A percentile compares a stretch with the other conserved stretches of the same genome.
These are phyloP conservation scores for Brettanomyces nanus DNA, from an alignment of 805 yeast genomes.

Conservation along the genomic window DNA sequence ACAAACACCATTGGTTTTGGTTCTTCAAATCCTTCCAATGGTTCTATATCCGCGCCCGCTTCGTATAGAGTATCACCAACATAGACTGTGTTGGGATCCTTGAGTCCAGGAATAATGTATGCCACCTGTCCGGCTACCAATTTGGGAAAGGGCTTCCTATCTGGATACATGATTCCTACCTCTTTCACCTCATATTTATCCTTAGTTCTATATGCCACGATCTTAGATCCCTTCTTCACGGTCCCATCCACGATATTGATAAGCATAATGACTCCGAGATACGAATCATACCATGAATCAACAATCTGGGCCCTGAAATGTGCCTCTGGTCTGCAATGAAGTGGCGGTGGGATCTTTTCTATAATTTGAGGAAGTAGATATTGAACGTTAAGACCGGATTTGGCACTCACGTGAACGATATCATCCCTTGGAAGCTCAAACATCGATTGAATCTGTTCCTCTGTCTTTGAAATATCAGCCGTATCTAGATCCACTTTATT, in stretches of 20 bases:
- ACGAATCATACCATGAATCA: constrained; percentile 97
- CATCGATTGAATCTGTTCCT: constrained; percentile 76
- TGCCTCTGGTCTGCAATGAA: constrained; percentile 35
- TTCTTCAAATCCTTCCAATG: constrained; percentile 92
- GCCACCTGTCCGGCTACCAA: constrained; percentile 91
- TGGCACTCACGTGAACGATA: constrained; percentile 82
- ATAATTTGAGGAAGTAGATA: constrained; percentile 74
- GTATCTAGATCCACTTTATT: constrained; percentile 86
- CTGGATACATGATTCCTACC: constrained; percentile 94
- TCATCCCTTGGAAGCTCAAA: constrained; percentile 73
- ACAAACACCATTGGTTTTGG: constrained; percentile 98
- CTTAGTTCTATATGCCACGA: constrained; percentile 70
- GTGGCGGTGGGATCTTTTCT: constrained; percentile 57
- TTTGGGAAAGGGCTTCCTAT: constrained; percentile 53
- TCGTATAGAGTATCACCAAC: constrained; percentile 86
- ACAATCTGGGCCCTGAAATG: constrained; percentile 74
- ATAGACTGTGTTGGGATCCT: constrained; percentile 73
- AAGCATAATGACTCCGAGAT: constrained; percentile 81
- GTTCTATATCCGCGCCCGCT: constrained; percentile 50
- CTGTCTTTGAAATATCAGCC: constrained; percentile 74
- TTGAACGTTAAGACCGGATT: constrained; percentile 78
- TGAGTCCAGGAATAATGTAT: constrained; percentile 92
- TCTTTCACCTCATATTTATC: constrained; percentile 82
- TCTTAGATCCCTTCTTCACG: constrained; percentile 63
- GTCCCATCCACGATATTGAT: constrained; percentile 81